Evolutionary conservation across 192 early-diverging fungal species (phyloP).

Genomic region (Coemansia sp.): DNA sequence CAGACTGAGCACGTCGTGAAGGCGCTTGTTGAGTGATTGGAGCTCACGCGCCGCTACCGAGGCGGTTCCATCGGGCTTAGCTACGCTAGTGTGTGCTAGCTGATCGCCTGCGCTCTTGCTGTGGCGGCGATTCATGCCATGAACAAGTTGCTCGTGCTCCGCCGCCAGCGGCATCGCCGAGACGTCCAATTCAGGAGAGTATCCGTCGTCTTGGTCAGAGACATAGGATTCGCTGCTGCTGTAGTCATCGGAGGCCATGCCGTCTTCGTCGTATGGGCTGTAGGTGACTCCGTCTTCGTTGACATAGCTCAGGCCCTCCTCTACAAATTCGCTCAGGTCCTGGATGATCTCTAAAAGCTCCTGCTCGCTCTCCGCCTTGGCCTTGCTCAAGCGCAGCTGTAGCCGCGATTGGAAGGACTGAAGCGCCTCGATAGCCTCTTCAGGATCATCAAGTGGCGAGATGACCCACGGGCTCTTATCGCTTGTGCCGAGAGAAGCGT

Average conservation of each 20-base stretch:
- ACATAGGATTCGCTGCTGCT: constrained; percentile 5
- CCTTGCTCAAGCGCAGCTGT: constrained; percentile 18
- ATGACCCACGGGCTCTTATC: constrained; percentile 18
- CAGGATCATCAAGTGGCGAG: constrained; percentile 15
- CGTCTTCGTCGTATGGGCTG: background rate
- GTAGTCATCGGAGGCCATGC: background rate
- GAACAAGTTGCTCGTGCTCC: constrained; percentile 1
- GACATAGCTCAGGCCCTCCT: constrained; percentile 46
- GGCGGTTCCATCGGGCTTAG: background rate
- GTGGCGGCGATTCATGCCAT: background rate
- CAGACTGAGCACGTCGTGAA: constrained; percentile 28
- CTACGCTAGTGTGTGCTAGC: background rate
- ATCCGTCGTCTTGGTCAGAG: constrained; percentile 7
- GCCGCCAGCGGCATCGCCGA: background rate
- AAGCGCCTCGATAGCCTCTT: constrained; percentile 21
- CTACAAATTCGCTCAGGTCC: constrained; percentile 39
- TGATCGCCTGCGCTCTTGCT: background rate
- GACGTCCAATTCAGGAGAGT: constrained; percentile 15
- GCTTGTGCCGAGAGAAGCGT: background rate
- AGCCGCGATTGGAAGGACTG: constrained; percentile 24
- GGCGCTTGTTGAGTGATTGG: constrained; percentile 16
- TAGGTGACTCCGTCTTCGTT: constrained; percentile 24
- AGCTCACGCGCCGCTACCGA: constrained; percentile 14
- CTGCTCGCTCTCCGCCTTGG: constrained; percentile 37
- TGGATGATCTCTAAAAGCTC: constrained; percentile 44